Base-by-base conservation (phyloP, 2,329 filamentous ascomycete species). In the Trichoderma pleuroti region DNA sequence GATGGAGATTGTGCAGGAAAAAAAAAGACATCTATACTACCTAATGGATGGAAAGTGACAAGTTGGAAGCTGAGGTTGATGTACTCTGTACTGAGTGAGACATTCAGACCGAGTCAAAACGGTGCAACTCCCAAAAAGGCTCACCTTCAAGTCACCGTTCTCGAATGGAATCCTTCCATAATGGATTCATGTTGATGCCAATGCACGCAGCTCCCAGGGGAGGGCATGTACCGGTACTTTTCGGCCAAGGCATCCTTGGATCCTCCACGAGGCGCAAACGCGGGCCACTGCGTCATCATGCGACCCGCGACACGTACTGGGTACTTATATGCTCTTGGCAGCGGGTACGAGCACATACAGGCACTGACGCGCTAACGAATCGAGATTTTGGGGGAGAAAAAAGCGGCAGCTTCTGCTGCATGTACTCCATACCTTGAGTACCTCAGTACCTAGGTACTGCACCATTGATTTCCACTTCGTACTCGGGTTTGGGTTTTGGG, bases 261-360 rank as follows among this genome's bases (percentile, higher is more conserved):
- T 68, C 54, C 65, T 49, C 7, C 28, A 59, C 52, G 28, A 60
- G 65, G 65, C 52, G 26, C 36, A 59, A 64, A 59, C 34, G 54
- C 52, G 26, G 26, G 36, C 42, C 28, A 32, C n/a, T 67, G 65
- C 65, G 65, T 68, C 65, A 68, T 68, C 65, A 56, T 68, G 52
- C 54, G 34, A 59, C 54, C 18, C 10, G 34, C 12, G 24, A n/a
- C 18, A 34, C 42, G 61, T 52, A 64, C 61, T 30, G 56, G 18
- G 10, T 59, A 59, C 56, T 21, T 30, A 9, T 12, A 5, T 8
- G 10, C 12, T 32, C 34, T 67, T 67, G 24, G 64, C 64, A 57
- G 49, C 32, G 49, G 52, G 32, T 42, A 28, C 26, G 3, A 28
- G 26, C 26, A 28, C n/a, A n/a, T n/a, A 26, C 30, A 26, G 32